Evolutionary conservation across 306 rosid genomes (phyloP).

Genomic region (Cajanus cajan): DNA sequence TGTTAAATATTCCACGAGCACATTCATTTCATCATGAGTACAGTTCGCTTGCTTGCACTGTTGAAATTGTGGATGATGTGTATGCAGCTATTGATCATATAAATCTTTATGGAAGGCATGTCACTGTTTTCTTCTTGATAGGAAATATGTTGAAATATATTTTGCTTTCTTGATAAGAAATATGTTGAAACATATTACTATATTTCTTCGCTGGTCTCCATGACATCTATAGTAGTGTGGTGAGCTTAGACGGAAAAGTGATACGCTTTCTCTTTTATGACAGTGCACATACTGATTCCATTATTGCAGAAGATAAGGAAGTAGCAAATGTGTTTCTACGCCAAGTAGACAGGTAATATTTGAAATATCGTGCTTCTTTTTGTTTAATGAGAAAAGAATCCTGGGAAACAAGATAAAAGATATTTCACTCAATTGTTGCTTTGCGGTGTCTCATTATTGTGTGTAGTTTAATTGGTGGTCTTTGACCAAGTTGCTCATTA

Average conservation of each 20-base stretch:
- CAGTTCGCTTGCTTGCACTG: slow-evolving; percentile 84
- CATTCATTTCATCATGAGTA: slow-evolving; percentile 85
- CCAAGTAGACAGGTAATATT: slow-evolving; percentile 85
- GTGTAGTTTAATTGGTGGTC: neutral
- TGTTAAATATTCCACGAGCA: slow-evolving; percentile 71
- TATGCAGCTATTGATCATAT: slow-evolving; percentile 80
- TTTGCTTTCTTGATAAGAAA: slow-evolving; percentile 26
- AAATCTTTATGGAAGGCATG: slow-evolving; percentile 90
- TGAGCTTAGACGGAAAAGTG: neutral
- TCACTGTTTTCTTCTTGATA: slow-evolving; percentile 26
- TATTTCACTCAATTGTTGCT: neutral
- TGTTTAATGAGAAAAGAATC: neutral
- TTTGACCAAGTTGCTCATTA: neutral
- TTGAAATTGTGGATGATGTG: slow-evolving; percentile 86
- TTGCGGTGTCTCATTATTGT: neutral
- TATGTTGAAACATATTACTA: slow-evolving; percentile 9
- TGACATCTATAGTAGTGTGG: neutral
- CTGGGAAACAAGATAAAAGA: neutral
- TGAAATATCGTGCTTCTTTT: neutral
- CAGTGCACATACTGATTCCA: slow-evolving; percentile 96
- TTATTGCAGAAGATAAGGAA: slow-evolving; percentile 73
- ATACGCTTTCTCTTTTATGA: slow-evolving; percentile 24
- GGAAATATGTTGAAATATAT: neutral
- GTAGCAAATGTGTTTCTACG: slow-evolving; percentile 71
- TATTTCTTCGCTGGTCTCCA: neutral